Conservation (phyloP, 140 eudicot genomes). For the Flaveria floridana region DNA sequence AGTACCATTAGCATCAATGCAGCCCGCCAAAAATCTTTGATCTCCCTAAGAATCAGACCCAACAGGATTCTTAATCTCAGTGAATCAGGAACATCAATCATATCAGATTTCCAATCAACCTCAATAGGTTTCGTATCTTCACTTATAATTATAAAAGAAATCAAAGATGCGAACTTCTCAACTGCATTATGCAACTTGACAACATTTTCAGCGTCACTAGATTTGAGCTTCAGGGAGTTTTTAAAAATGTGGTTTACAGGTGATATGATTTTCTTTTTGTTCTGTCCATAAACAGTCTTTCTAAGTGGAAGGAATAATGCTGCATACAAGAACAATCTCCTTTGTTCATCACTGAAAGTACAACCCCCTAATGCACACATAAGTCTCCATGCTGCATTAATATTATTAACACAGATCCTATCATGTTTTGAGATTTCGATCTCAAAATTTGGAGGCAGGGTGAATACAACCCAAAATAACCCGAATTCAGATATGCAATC, state of each 20-base stretch:
- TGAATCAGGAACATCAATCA: slow-evolving; percentile 53
- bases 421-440: slow-evolving; percentile 47
- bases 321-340: slow-evolving; percentile 59
- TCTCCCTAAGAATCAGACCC: slow-evolving; percentile 71
- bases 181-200: slow-evolving; percentile 31
- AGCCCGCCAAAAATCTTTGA: slow-evolving; percentile 78
- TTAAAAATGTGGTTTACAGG: slow-evolving; percentile 47
- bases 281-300: slow-evolving; percentile 41
- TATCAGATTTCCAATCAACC: slow-evolving; percentile 17
- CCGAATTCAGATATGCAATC: slow-evolving; percentile 47
- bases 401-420: slow-evolving; percentile 56
- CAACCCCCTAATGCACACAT: slow-evolving; percentile 46
- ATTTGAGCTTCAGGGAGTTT: slow-evolving; percentile 68
- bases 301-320: slow-evolving; percentile 64
- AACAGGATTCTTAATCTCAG: slow-evolving; percentile 49
- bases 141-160: slow-evolving; percentile 47
- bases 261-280: slow-evolving; percentile 52
- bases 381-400: slow-evolving; percentile 64
- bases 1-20: slow-evolving; percentile 39
- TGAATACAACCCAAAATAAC: slow-evolving; percentile 63
- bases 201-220: slow-evolving; percentile 66
- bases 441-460: slow-evolving; percentile 48
- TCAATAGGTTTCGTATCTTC: slow-evolving; percentile 43
- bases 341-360: slow-evolving; percentile 55
- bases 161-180: slow-evolving; percentile 48